phyloP scores from a whole-genome alignment of 495 filamentous ascomycete species.

The Jackrogersella minutella region DNA sequence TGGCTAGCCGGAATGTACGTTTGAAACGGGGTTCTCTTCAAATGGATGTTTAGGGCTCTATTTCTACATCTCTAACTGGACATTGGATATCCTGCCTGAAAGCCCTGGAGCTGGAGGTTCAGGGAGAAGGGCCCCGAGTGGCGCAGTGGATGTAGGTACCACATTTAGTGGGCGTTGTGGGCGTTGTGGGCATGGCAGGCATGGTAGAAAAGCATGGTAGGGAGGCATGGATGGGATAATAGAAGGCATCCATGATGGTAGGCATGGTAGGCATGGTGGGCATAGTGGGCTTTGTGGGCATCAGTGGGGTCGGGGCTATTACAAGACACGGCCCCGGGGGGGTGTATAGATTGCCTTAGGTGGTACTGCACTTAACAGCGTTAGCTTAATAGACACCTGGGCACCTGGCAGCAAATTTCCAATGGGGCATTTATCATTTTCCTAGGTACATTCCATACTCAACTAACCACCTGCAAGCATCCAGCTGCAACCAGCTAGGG shows the following conservation, averaged over 20 bases:
- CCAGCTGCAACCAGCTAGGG: no score
- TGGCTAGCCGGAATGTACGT: conserved; percentile 17
- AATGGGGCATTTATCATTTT: no score
- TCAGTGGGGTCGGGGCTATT: conserved; percentile 1
- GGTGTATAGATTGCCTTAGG: conserved; percentile 22
- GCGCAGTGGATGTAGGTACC: conserved; percentile 24
- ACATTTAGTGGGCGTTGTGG: conserved; percentile 19
- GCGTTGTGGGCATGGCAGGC: conserved; percentile 16
- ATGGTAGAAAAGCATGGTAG: no score
- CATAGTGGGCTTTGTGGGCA: not conserved
- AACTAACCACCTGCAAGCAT: no score
- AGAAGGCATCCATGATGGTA: not conserved
- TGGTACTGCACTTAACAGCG: conserved; percentile 13
- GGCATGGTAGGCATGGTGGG: not conserved
- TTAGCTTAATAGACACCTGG: conserved; percentile 30
- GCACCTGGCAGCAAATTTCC: no score
- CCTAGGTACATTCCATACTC: no score
- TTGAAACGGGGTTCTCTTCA: conserved; percentile 7
- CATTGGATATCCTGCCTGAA: not conserved
- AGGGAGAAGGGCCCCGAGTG: conserved; percentile 9
- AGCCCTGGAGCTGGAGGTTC: conserved; percentile 3
- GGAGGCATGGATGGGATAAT: no score
- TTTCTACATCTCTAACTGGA: conserved; percentile 17
- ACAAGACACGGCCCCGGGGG: conserved; percentile 24
- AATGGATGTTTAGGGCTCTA: no score